Evolutionary conservation across 805 yeast species (phyloP).

Genomic region (Wickerhamiella domercqiae): DNA sequence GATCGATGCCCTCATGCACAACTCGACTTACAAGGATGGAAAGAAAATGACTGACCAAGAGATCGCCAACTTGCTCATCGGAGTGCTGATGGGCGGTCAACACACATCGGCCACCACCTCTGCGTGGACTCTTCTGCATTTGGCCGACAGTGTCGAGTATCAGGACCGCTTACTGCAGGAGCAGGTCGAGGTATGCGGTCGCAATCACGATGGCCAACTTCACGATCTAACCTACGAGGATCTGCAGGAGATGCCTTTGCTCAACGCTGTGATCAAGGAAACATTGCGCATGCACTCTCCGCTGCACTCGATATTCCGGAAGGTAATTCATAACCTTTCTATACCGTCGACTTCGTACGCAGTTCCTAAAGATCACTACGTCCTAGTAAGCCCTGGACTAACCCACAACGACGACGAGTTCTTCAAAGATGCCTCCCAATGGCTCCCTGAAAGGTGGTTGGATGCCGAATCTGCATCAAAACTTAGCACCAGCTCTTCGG

Average conservation of each 20-base stretch:
- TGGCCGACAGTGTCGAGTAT: conserved; percentile 73
- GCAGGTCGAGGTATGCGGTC: conserved; percentile 43
- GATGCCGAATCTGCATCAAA: conserved; percentile 16
- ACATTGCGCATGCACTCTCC: conserved; percentile 94
- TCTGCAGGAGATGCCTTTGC: conserved; percentile 63
- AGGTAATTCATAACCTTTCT: conserved; percentile 60
- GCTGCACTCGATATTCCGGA: conserved; percentile 87
- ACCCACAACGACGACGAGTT: conserved; percentile 60
- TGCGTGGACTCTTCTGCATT: conserved; percentile 84
- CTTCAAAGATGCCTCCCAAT: conserved; percentile 61
- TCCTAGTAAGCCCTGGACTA: conserved; percentile 87
- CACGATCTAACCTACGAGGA: conserved; percentile 65
- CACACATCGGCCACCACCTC: conserved; percentile 95
- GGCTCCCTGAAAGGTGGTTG: conserved; percentile 81
- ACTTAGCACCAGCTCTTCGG: conserved; percentile 18
- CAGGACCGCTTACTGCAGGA: conserved; percentile 73
- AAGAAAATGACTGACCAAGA: conserved; percentile 86
- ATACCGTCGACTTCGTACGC: conserved; percentile 68
- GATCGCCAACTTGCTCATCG: conserved; percentile 84
- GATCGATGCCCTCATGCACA: conserved; percentile 71
- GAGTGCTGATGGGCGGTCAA: conserved; percentile 98
- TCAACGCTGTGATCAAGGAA: conserved; percentile 77
- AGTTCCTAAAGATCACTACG: conserved; percentile 80
- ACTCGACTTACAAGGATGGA: conserved; percentile 84
- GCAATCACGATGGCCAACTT: conserved; percentile 23